Base-by-base conservation (phyloP, 2,329 filamentous ascomycete genomes). In the Aspergillus sergii region DNA sequence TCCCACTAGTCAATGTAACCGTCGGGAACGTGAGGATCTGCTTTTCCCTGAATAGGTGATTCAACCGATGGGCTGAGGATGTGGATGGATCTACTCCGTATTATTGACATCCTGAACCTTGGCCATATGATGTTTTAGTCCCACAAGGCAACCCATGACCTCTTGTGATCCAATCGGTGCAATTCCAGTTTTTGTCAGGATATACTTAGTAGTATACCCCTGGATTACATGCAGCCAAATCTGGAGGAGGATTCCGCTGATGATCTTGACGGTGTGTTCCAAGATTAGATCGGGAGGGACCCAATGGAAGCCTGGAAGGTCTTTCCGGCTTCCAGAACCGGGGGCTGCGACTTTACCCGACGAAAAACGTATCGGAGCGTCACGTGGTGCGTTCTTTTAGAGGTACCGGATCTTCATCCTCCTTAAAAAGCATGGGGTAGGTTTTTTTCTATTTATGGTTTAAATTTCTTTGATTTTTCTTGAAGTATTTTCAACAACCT, bases 261-360 rank as follows among this genome's bases (percentile, higher is more conserved):
- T 14, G 26, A 55, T 55, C 32, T 23, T 39, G 30, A 39, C 32
- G 10, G 28, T n/a, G 48, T 51, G 48, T 32, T 51, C 48, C 30
- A 55, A 39, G 30, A 55, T 39, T 32, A 55, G 21, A 36, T 55
- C n/a, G 32, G n/a, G 19, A 32, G 48, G 28, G 16, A 6, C 26
- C 26, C 26, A 51, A 19, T n/a, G 19, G 19, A 41, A 41, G 36
- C 19, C 11, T 41, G 39, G 39, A 41, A n/a, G 39, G 30, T 41
- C 34, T 36, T 30, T 39, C 57, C 23, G 46, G 26, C 46, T 50
- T 51, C n/a, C 26, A 26, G 30, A 55, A 26, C 12, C 59, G 55
- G 32, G 57, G 61, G 67, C 41, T 57, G 57, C 67, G 67, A 67
- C 43, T 69, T 69, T 68, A 65, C 66, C 67, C 67, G 67, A 68